These are phyloP conservation scores for Diplodia sapinea DNA, from an alignment of 2,329 filamentous ascomycete genomes.

Conservation along the genomic window DNA sequence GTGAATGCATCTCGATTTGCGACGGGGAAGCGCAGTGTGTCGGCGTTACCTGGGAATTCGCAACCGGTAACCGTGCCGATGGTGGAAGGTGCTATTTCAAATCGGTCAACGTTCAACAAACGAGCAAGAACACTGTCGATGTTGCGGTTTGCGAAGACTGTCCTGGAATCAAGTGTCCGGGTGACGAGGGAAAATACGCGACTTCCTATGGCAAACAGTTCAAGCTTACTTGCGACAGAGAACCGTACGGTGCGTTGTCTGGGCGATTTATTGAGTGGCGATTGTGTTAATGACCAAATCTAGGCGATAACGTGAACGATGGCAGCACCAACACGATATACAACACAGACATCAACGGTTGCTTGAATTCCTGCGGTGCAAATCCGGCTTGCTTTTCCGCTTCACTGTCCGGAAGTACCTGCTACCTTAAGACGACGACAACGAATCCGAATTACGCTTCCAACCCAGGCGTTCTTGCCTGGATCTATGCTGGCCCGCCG, in stretches of 20 bases:
- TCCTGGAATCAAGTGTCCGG: not conserved
- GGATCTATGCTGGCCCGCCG: not conserved
- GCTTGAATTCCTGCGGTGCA: not conserved
- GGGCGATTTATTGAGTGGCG: not conserved
- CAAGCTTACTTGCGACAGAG: not conserved
- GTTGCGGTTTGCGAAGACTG: constrained; percentile 6
- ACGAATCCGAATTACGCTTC: not conserved
- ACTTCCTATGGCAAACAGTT: not conserved
- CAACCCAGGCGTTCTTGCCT: not conserved
- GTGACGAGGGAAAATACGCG: not conserved
- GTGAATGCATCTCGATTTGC: not conserved
- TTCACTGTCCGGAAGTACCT: not conserved
- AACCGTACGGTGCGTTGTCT: not conserved
- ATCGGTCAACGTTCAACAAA: not conserved
- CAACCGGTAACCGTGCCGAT: not conserved
- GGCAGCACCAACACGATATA: not conserved
- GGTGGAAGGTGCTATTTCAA: constrained; percentile 13
- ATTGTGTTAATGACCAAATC: not conserved
- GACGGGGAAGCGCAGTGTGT: not conserved
- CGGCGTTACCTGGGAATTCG: constrained; percentile 10
- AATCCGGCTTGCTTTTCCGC: not conserved
- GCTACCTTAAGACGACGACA: not conserved
- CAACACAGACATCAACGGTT: not conserved
- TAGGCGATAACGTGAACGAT: not conserved
- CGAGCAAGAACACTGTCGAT: not conserved